Evolutionary conservation across 164 flowering plant species (phyloP), one percentile per base, ranked within the genome.

Genomic region (Malania oleifera): DNA sequence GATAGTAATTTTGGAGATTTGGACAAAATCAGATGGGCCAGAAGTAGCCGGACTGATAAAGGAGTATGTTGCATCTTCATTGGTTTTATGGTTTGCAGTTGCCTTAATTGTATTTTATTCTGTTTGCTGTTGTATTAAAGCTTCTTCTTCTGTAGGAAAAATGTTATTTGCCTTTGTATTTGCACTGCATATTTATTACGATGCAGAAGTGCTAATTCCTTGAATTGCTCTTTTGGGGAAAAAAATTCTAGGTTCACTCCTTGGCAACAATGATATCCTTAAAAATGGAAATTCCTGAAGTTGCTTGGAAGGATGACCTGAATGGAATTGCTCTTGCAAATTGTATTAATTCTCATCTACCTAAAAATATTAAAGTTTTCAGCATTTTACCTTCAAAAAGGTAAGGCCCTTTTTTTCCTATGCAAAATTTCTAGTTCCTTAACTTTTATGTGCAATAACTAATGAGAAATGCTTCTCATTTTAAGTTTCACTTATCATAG

Each of bases 11-110:
- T 64, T 62, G 93, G 96, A 28, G 61, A 87, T 72, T 68, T 89
- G 60, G 64, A 85, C 54, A 92, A 83, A 70, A 76, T 92, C 70
- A 85, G 81, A 0, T 92, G 98, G 96, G 87, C 79, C 5, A 82
- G 95, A 75, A 92, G 98, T 75, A 92, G 98, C 73, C 80, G 98
- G 29, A 92, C 98, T 44, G 98, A 89, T 70, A 92, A 92, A 82
- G 96, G 95, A 72, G 98, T 87, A 68, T 75, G 78, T 63, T 58
- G 6, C 20, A 25, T 52, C 15, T 7, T 22, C 0, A 28, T 20
- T 23, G 1, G 2, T 57, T 22, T 2, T 10, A n/a, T 8, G 18
- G 5, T n/a, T n/a, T 39, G 3, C 46, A 31, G 6, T 15, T 23
- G 37, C 29, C 1, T n/a, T n/a, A 51, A n/a, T 22, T 44, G 14